A percentile compares a stretch with the other conserved stretches of the same genome.
phyloP scores from a whole-genome alignment of 2,329 filamentous ascomycete genomes.

The Arthrobotrys entomopaga region DNA sequence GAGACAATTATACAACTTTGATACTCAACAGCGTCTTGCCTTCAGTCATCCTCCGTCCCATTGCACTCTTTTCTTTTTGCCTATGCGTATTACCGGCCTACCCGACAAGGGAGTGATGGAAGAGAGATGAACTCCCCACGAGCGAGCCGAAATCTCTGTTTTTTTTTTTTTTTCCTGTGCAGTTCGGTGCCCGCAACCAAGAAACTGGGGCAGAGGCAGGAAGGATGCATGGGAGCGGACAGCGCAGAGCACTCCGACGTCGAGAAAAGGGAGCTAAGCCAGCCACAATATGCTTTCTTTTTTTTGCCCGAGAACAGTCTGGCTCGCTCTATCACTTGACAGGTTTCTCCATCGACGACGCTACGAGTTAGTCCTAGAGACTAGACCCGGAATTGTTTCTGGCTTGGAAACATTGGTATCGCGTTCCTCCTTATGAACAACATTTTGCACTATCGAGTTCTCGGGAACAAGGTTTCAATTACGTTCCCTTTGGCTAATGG shows the following conservation, averaged over 20 bases:
- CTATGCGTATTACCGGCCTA: constrained; percentile 48
- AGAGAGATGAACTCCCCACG: constrained; percentile 44
- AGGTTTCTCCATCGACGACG: constrained; percentile 43
- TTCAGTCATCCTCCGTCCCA: constrained; percentile 1
- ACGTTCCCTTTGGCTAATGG: constrained; percentile 48
- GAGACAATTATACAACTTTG: not conserved
- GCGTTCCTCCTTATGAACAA: constrained; percentile 31
- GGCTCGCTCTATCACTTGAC: constrained; percentile 54
- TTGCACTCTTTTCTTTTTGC: constrained; percentile 18
- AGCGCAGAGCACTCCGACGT: constrained; percentile 55
- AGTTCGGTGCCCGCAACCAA: constrained; percentile 47
- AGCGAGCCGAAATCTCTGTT: constrained; percentile 21
- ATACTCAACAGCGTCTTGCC: constrained; percentile 32
- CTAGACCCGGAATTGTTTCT: constrained; percentile 42
- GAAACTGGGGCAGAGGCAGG: constrained; percentile 52
- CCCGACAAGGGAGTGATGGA: constrained; percentile 52
- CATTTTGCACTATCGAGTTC: constrained; percentile 49
- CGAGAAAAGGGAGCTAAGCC: constrained; percentile 50
- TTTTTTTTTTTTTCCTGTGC: constrained; percentile 5
- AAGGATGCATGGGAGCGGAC: constrained; percentile 48
- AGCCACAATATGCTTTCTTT: constrained; percentile 49
- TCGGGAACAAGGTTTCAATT: constrained; percentile 52
- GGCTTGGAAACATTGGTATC: constrained; percentile 53
- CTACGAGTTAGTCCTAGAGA: constrained; percentile 40
- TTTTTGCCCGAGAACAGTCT: constrained; percentile 49